phyloP scores from a whole-genome alignment of 116 monocot genomes.

The Trichopus zeylanicus region DNA sequence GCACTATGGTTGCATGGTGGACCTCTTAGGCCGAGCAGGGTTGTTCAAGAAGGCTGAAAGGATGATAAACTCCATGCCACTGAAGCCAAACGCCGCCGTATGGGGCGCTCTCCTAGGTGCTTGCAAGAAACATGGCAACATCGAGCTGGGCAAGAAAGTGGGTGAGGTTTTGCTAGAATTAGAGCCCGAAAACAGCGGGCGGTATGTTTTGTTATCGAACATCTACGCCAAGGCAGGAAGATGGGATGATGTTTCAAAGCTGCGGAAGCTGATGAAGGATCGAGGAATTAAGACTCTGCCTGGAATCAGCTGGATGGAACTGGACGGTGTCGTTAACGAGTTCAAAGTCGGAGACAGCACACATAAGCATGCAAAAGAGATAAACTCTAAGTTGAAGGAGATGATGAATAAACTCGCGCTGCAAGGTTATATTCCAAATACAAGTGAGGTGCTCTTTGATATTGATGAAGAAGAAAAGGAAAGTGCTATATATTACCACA shows the following conservation, averaged over 20 bases:
- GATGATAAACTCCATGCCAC: background rate
- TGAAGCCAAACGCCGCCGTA: conserved; percentile 4
- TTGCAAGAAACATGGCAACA: conserved; percentile 9
- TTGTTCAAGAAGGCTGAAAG: conserved; percentile 6
- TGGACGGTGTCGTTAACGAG: conserved; percentile 3
- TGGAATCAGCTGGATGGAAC: conserved; percentile 6
- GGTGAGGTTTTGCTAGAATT: conserved; percentile 4
- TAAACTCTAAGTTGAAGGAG: conserved; percentile 2
- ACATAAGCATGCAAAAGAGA: conserved; percentile 2
- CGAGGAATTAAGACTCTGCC: background rate
- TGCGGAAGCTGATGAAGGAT: conserved; percentile 24
- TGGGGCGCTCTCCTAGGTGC: conserved; percentile 22
- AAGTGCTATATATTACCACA: conserved; percentile 10
- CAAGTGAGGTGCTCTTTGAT: conserved; percentile 2
- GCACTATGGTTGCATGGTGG: conserved; percentile 39
- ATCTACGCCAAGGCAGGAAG: conserved; percentile 17
- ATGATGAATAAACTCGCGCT: background rate
- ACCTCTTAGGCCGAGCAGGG: conserved; percentile 19
- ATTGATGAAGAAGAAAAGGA: conserved; percentile 17
- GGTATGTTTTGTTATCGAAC: conserved; percentile 15
- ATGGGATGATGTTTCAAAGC: conserved; percentile 15
- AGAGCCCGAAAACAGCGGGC: conserved; percentile 7
- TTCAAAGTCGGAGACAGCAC: conserved; percentile 6
- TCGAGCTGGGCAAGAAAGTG: conserved; percentile 2
- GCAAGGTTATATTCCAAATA: conserved; percentile 9